These are phyloP conservation scores for Clitoria ternatea DNA, from an alignment of 306 rosid genomes.

Conservation along the genomic window DNA sequence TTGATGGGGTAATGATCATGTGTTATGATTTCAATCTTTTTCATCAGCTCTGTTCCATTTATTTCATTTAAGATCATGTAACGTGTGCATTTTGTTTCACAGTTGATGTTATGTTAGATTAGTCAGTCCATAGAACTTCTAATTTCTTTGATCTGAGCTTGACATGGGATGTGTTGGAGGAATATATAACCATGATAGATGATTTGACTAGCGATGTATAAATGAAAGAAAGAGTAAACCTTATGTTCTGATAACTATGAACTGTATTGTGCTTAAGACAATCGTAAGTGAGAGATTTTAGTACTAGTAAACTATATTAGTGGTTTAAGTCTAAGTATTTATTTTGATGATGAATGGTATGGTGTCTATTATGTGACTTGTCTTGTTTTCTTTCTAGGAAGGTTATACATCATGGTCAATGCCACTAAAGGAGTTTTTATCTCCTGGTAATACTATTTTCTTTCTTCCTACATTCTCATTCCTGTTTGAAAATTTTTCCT, in stretches of 20 bases:
- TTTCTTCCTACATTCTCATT: not conserved
- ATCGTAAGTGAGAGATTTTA: not conserved
- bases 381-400: slow-evolving; percentile 19
- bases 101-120: not conserved
- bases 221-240: not conserved
- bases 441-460: slow-evolving; percentile 29
- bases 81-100: not conserved
- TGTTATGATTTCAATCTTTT: not conserved
- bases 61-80: not conserved
- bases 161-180: no score
- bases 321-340: not conserved
- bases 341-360: not conserved
- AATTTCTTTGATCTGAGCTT: not conserved
- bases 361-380: not conserved
- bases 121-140: not conserved
- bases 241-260: not conserved
- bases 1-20: not conserved
- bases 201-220: not conserved
- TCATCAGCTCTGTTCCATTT: not conserved
- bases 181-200: not conserved
- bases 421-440: slow-evolving; percentile 48
- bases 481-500: not conserved
- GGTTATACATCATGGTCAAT: slow-evolving; percentile 38
- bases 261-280: not conserved
- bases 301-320: not conserved